Conservation (phyloP, 331 rosid genomes). For the Spiraea crenata region DNA sequence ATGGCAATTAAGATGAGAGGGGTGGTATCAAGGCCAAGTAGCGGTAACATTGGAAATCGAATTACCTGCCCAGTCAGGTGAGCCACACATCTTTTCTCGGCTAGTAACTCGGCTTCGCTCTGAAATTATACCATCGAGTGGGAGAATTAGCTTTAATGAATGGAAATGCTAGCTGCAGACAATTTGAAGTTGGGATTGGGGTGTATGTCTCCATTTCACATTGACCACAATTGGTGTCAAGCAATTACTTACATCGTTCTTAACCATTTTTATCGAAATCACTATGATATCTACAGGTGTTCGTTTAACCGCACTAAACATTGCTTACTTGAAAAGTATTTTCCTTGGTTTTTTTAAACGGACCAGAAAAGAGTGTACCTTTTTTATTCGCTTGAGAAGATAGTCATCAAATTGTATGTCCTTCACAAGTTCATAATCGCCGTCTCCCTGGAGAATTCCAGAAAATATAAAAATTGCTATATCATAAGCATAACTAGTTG, state of each 20-base stretch:
- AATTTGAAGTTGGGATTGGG: not conserved
- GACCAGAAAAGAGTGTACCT: constrained; percentile 35
- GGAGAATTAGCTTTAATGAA: not conserved
- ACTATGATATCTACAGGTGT: not conserved
- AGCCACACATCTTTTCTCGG: constrained; percentile 96
- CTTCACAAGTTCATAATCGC: constrained; percentile 85
- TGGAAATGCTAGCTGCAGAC: not conserved
- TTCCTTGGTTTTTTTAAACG: not conserved
- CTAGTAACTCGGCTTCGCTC: constrained; percentile 89
- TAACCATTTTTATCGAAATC: not conserved
- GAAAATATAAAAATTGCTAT: not conserved
- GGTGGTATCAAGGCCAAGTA: not conserved
- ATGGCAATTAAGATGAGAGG: constrained; percentile 6
- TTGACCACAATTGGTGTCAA: not conserved
- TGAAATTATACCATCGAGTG: constrained; percentile 30
- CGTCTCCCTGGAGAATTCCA: constrained; percentile 65
- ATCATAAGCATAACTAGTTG: not conserved
- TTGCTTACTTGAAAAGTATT: not conserved
- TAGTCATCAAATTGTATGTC: constrained; percentile 76
- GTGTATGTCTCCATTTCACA: not conserved
- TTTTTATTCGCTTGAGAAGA: constrained; percentile 62
- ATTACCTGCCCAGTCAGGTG: constrained; percentile 90
- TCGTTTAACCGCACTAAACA: not conserved
- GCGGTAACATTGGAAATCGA: constrained; percentile 3
- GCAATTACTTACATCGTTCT: not conserved